Evolutionary conservation across 2,329 filamentous ascomycete genomes (phyloP), one percentile per base, ranked within the genome.

Genomic region (Epicoccum nigrum): DNA sequence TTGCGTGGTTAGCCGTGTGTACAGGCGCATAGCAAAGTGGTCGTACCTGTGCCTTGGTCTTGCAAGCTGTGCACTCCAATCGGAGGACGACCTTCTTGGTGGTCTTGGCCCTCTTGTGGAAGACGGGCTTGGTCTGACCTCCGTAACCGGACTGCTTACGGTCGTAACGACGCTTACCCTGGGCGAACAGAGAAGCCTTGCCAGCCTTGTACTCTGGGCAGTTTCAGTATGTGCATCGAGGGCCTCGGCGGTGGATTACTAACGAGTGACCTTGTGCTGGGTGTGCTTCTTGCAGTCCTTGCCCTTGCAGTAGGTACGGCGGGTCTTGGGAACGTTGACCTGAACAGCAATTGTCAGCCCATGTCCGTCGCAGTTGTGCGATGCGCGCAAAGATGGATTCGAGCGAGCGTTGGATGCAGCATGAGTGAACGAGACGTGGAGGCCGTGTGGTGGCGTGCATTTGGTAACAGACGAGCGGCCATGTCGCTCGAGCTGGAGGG

Each of bases 81-180:
- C 94, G 88, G 81, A 99, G 84, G 75, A 99, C 95, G 73, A 99
- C 89, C 89, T 99, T 99, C 90, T 99, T 99, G 78, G 94, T 99
- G 71, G 94, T 99, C 90, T 99, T 99, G 69, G 94, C 94, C 85
- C 97, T 97, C 89, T 72, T 99, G 90, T 97, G 94, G 90, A 97
- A 99, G 76, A 99, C 92, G 73, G 95, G 94, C 85, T 99, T 99
- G 76, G 94, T 99, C 85, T 99, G 94, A 92, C 94, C 94, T 90
- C 94, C 94, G 78, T 97, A 97, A 90, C 93, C 93, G 79, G 88
- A 91, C 85, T 97, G 93, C 86, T 97, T 97, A 62, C 69, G 68
- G 55, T 72, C 69, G 84, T 97, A 97, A 88, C 93, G 92, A 82
- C 93, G 90, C 90, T 97, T 99, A 86, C 93, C 93, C 87, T 99